Conservation (phyloP, 768 basidiomycete genomes). For the Cystobasidiopsis lactophilus region DNA sequence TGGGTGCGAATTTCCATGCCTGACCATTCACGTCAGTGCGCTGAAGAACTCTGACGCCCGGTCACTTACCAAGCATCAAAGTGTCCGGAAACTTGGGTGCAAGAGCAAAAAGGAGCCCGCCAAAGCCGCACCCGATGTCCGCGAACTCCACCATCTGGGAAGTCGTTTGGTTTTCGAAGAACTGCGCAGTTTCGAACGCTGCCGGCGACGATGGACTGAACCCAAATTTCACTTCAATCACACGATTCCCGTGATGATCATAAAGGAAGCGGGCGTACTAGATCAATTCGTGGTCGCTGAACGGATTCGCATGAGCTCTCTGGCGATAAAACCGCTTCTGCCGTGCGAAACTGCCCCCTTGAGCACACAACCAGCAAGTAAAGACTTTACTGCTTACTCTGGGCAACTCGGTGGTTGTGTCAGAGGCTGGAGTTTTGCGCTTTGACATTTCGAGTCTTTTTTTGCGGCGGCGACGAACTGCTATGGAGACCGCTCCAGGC, state of each 20-base stretch:
- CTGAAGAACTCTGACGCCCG: not conserved
- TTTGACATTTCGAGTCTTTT: no score
- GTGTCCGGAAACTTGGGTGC: slow-evolving; percentile 78
- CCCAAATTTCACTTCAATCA: slow-evolving; percentile 32
- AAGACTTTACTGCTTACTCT: no score
- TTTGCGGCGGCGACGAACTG: no score
- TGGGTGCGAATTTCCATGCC: slow-evolving; percentile 94
- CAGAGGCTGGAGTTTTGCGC: no score
- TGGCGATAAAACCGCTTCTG: slow-evolving; percentile 33
- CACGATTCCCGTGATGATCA: slow-evolving; percentile 49
- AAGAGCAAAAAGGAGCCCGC: slow-evolving; percentile 69
- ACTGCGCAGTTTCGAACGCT: slow-evolving; percentile 13
- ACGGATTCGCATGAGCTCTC: slow-evolving; percentile 33
- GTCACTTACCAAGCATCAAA: slow-evolving; percentile 61
- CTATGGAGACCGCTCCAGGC: no score
- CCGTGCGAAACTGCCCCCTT: not conserved
- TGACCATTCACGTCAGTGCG: slow-evolving; percentile 26
- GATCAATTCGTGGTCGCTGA: slow-evolving; percentile 44
- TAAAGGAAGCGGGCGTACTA: slow-evolving; percentile 31
- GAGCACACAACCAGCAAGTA: no score
- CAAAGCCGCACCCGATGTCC: slow-evolving; percentile 94
- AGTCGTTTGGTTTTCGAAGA: slow-evolving; percentile 18
- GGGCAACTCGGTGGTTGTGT: no score
- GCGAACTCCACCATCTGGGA: slow-evolving; percentile 68
- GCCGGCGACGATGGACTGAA: slow-evolving; percentile 2